Conservation (phyloP, 2,329 filamentous ascomycete species). For the Phialemoniopsis sp. region DNA sequence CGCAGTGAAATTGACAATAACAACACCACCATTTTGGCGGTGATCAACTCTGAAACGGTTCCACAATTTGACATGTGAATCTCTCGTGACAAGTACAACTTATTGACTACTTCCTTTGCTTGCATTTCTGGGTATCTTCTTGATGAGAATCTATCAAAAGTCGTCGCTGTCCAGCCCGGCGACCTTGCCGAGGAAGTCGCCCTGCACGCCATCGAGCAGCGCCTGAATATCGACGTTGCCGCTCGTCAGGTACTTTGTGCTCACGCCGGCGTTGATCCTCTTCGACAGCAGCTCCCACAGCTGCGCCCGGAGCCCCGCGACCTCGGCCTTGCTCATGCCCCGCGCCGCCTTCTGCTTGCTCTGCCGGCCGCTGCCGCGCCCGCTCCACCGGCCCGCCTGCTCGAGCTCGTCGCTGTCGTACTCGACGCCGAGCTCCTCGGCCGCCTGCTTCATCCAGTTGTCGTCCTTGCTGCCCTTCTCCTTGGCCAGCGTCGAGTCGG, state of each 20-base stretch:
- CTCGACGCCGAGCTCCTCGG: slow-evolving; percentile 89
- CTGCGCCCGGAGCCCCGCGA: slow-evolving; percentile 66
- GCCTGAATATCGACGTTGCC: slow-evolving; percentile 79
- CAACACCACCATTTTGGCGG: too few relatives aligned
- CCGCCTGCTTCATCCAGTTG: slow-evolving; percentile 76
- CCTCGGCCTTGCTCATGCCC: slow-evolving; percentile 66
- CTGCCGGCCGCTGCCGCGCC: slow-evolving; percentile 69
- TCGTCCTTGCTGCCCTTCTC: slow-evolving; percentile 83
- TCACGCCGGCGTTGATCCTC: slow-evolving; percentile 82
- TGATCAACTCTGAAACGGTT: too few relatives aligned
- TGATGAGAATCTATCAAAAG: not conserved
- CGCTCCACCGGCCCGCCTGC: slow-evolving; percentile 54
- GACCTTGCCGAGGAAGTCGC: slow-evolving; percentile 60
- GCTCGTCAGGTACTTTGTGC: slow-evolving; percentile 79
- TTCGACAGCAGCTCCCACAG: slow-evolving; percentile 66
- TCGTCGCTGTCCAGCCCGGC: slow-evolving; percentile 33
- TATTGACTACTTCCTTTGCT: too few relatives aligned
- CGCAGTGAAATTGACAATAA: too few relatives aligned
- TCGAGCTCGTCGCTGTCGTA: slow-evolving; percentile 89
- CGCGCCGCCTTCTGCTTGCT: slow-evolving; percentile 70
- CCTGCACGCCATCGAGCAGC: slow-evolving; percentile 56
- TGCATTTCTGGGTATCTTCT: too few relatives aligned
- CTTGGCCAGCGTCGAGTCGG: slow-evolving; percentile 79
- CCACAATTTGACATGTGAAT: too few relatives aligned
- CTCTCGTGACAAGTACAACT: too few relatives aligned